These are phyloP conservation scores for Cutaneotrichosporon sp. DNA, from an alignment of 1,284 basidiomycete species.

Conservation along the genomic window DNA sequence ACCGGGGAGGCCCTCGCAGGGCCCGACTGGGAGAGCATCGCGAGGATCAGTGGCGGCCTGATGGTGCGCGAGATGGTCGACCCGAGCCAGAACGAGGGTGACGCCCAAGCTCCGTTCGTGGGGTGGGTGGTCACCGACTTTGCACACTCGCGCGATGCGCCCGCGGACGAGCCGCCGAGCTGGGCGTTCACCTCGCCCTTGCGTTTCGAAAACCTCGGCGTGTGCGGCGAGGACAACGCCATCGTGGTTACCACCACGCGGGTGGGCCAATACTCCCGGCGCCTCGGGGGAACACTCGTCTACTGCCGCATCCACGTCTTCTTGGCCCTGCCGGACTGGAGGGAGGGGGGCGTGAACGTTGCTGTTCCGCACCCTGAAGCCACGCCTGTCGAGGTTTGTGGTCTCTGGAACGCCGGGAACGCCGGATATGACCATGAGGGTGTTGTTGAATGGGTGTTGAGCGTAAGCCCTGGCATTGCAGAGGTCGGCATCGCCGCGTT, in stretches of 20 bases:
- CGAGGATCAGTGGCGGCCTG: too few relatives aligned
- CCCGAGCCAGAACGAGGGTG: too few relatives aligned
- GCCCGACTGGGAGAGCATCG: too few relatives aligned
- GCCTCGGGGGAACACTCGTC: not conserved
- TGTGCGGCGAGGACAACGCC: slow-evolving; percentile 4
- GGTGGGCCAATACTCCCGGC: not conserved
- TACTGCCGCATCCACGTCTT: slow-evolving; percentile 3
- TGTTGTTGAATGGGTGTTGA: not conserved
- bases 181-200: not conserved
- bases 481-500: not conserved
- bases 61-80: too few relatives aligned
- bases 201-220: not conserved
- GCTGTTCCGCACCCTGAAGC: not conserved
- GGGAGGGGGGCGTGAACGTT: not conserved
- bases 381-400: not conserved
- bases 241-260: not conserved
- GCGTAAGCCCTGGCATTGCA: not conserved
- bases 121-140: not conserved
- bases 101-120: too few relatives aligned
- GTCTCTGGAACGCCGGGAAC: not conserved
- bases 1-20: too few relatives aligned
- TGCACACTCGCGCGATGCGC: not conserved
- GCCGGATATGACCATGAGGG: not conserved
- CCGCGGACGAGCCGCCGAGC: not conserved
- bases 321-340: not conserved